Evolutionary conservation across 2,329 filamentous ascomycete species (phyloP), one percentile per base, ranked within the genome.

Genomic region (Cladophialophora immunda): DNA sequence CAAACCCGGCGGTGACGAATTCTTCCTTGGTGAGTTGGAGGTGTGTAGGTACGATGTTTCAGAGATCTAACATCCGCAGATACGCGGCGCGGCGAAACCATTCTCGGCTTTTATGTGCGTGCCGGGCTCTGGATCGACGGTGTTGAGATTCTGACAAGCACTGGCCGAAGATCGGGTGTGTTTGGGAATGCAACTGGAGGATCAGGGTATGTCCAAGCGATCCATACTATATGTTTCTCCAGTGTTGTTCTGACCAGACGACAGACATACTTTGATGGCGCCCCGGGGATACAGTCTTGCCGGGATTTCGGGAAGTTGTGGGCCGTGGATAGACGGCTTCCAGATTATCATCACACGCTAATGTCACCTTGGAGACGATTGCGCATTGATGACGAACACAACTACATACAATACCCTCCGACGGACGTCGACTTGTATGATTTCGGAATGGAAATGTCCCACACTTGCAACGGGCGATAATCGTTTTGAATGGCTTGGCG

Each of bases 271-370:
- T 36, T 84, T 99, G 68, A 92, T 98, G 72, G 93, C 94, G 59
- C 95, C 95, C 11, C 86, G 91, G 72, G 94, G 94, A 57, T 97
- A 95, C 80, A 92, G 85, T 71, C 90, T 98, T 75, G 94, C 92
- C 68, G 95, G 95, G 66, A 85, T 98, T 70, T 91, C 92, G 11
- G 95, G 95, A 64, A 92, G 91, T 59, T 92, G 89, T 75, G 93
- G 85, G 41, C 77, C 86, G 57, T 97, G 92, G 92, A 81, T 97
- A 25, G 93, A 97, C 77, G 91, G 92, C 3, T 92, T 97, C 77
- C 90, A 92, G 8, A 83, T 97, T 64, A 89, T 98, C 74, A 91
- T 93, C 73, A 88, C 88, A 56, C 85, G 89, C 73, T 92, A 79
- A 87, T 63, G 25, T 32, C 13, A 22, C 54, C 55, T 53, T 36